Conservation (phyloP, 2,329 filamentous ascomycete genomes). For the Penicillium sp. region DNA sequence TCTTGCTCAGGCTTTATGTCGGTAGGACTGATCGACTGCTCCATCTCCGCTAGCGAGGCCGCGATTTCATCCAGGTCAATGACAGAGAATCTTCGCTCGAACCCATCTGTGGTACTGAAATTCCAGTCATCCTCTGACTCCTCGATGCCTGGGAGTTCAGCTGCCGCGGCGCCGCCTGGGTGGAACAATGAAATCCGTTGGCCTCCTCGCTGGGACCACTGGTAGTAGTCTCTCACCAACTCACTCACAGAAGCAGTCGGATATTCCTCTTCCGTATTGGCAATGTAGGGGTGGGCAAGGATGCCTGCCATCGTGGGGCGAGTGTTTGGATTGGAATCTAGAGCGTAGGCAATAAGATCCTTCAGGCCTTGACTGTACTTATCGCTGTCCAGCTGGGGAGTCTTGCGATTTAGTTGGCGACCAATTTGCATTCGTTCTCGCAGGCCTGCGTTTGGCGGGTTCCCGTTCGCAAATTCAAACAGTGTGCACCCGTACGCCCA, state of each 20-base stretch:
- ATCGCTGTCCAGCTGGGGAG: conserved; percentile 43
- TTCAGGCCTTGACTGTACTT: conserved; percentile 46
- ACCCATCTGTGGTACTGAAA: conserved; percentile 62
- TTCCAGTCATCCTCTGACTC: conserved; percentile 59
- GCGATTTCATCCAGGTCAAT: conserved; percentile 46
- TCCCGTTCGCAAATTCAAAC: conserved; percentile 50
- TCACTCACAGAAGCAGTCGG: conserved; percentile 46
- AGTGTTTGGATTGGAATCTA: conserved; percentile 43
- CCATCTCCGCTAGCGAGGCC: conserved; percentile 46
- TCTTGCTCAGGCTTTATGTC: conserved; percentile 25
- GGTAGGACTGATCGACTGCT: conserved; percentile 40
- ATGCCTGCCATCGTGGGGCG: conserved; percentile 49
- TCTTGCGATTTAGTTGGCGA: conserved; percentile 43
- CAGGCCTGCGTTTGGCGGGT: conserved; percentile 48
- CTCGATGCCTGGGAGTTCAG: conserved; percentile 48
- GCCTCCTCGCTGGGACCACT: conserved; percentile 49
- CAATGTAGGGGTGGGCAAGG: conserved; percentile 46
- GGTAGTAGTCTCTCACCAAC: conserved; percentile 48
- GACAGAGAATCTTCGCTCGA: conserved; percentile 52
- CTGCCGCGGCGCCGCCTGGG: conserved; percentile 56
- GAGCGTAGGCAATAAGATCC: conserved; percentile 44
- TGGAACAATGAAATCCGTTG: conserved; percentile 58
- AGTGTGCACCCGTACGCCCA: conserved; percentile 53
- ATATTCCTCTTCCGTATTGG: conserved; percentile 41
- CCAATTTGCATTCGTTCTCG: conserved; percentile 49